Base-by-base conservation (phyloP, 257 asterid species). In the Thymus quinquecostatus region DNA sequence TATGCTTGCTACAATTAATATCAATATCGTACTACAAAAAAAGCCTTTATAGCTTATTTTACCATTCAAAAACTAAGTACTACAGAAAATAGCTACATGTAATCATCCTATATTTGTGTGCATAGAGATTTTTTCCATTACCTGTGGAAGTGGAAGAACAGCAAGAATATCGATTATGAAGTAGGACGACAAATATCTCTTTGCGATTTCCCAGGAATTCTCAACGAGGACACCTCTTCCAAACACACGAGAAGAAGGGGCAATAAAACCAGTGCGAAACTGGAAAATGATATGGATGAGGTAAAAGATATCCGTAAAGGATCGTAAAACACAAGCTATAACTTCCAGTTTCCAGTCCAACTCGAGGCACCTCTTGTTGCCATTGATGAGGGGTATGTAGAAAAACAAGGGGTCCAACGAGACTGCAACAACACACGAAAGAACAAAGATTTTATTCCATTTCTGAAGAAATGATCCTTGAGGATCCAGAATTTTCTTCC, bases 81-180 rank as follows among this genome's bases (percentile, higher is more conserved):
- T 68, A 13, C 27, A 47, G 11, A 36, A 21, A 8, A 72, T 10
- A 45, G 58, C 41, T 27, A 69, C 28, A 34, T 29, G 41, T 66
- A 63, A 41, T 41, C 69, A 51, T 47, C 60, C 10, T 49, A 71
- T 50, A 13, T 8, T 41, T 43, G 43, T 50, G 48, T 61, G 10
- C 36, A n/a, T 6, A 48, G 44, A 57, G 63, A 75, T 8, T 14
- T 28, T 62, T 56, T 60, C 45, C 36, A 84, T 76, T 59, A 88
- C 97, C 93, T 91, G 97, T 61, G 97, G 97, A 75, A 91, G 84
- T 1, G 97, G 97, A 72, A 91, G 96, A 78, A 89, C 92, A 5
- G 97, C 96, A 66, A 91, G 96, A 78, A 89, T 74, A 80, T 91
- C 97, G 49, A 91, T 87, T 62, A 82, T 78, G 82, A 91, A 91